Percentiles rank a stretch among this genome's conserved stretches.
These are phyloP conservation scores for Cladosporium austrohemisphaericum DNA, from an alignment of 2,329 filamentous ascomycete species.

Conservation along the genomic window DNA sequence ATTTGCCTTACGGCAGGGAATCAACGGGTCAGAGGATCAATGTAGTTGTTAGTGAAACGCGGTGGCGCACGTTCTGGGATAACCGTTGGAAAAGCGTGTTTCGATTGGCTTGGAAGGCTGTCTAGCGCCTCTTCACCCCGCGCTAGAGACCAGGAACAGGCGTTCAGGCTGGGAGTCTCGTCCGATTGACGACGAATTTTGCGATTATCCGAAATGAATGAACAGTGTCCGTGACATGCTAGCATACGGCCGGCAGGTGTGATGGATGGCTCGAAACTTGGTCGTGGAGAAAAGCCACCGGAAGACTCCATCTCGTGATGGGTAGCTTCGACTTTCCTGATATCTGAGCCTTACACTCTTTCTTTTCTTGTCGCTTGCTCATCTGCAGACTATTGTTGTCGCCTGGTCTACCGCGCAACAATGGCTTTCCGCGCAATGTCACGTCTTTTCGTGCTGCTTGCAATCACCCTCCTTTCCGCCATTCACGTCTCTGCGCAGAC, in stretches of 20 bases:
- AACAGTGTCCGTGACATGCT: conserved; percentile 4
- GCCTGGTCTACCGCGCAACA: no score
- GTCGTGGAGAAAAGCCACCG: conserved; percentile 1
- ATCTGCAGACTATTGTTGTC: no score
- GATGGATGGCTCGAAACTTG: background rate
- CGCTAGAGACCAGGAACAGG: conserved; percentile 13
- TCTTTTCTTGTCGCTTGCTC: no score
- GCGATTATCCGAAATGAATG: conserved; percentile 12
- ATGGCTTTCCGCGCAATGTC: conserved; percentile 10
- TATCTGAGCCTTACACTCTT: background rate
- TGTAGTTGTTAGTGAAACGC: conserved; percentile 15
- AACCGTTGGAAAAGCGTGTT: background rate
- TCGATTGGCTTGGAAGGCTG: conserved; percentile 5
- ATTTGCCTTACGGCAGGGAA: conserved; percentile 3
- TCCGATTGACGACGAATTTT: conserved; percentile 8
- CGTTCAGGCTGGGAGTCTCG: conserved; percentile 4
- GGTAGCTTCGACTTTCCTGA: background rate
- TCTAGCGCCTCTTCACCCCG: background rate
- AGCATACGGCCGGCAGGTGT: background rate
- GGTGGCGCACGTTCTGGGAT: background rate
- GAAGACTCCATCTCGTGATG: background rate
- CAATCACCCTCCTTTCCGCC: conserved; percentile 13
- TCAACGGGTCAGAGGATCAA: background rate
- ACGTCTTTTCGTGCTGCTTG: conserved; percentile 9
- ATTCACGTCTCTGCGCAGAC: conserved; percentile 17